phyloP scores from a whole-genome alignment of 169 alveolate species.

The Plasmodium chabaudi region DNA sequence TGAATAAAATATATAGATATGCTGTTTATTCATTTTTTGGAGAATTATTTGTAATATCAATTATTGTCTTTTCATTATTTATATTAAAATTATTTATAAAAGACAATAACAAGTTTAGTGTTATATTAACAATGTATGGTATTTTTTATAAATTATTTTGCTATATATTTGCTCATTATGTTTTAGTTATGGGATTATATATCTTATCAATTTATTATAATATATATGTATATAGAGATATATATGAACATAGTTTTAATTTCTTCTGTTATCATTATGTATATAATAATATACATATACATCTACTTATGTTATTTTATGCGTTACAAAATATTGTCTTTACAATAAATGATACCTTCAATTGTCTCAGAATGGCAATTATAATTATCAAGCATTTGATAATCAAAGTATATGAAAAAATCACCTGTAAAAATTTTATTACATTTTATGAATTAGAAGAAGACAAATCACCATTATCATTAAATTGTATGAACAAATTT shows the following conservation, averaged over 20 bases:
- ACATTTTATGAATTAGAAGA: constrained; percentile 72
- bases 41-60: constrained; percentile 62
- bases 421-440: constrained; percentile 65
- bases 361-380: constrained; percentile 48
- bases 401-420: constrained; percentile 56
- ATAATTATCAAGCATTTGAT: constrained; percentile 49
- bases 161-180: constrained; percentile 71
- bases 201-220: constrained; percentile 48
- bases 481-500: constrained; percentile 45
- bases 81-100: constrained; percentile 52
- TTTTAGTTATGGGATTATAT: constrained; percentile 64
- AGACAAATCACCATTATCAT: constrained; percentile 48
- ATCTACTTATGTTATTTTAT: constrained; percentile 59
- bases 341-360: constrained; percentile 61
- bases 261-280: constrained; percentile 69
- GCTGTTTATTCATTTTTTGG: constrained; percentile 58
- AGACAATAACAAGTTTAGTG: constrained; percentile 63
- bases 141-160: constrained; percentile 62
- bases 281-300: constrained; percentile 55
- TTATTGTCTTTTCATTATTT: constrained; percentile 51
- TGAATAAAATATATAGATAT: constrained; percentile 68
- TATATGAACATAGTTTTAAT: constrained; percentile 51
- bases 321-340: constrained; percentile 63
- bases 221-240: constrained; percentile 49
- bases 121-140: constrained; percentile 66